Evolutionary conservation across 805 yeast genomes (phyloP), one percentile per base, ranked within the genome.

Genomic region (Pichia ethanolica): DNA sequence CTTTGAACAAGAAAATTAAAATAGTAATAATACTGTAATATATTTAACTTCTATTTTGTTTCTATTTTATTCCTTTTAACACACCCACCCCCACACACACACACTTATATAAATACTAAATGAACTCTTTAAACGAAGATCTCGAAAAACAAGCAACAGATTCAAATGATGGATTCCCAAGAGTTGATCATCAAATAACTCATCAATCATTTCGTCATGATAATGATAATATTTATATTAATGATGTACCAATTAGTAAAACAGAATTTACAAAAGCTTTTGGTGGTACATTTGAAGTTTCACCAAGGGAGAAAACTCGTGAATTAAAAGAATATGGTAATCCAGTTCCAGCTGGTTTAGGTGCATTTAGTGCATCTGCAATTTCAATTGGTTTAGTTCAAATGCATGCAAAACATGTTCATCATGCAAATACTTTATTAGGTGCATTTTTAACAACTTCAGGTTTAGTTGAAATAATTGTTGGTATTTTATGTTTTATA

Each of bases 241-340:
- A 73, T 46, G 68, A 69, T 46, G 58, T 63, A 38, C 64, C 68
- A 28, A 75, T 79, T 63, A 69, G 71, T 49, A 72, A 77, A 47
- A 71, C 71, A 32, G 89, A 83, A 49, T 74, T 83, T 54, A 63
- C 79, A 55, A 70, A 70, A 35, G 89, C 87, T 2, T 81, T 82
- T 59, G 86, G 84, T 13, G 86, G 86, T 58, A 70, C 70, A 9
- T 65, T 75, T 49, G 71, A 72, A 45, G 70, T 78, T 5, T 74
- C 79, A 46, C 59, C 67, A 36, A 56, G 68, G 47, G 58, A 55
- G 39, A 56, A 50, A 26, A 63, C 68, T 10, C 35, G 58, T 20
- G 54, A 61, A 14, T 36, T 58, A 13, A 53, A 59, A 35, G 58
- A 59, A 26, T 63, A 59, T 47, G 75, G 69, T 13, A 75, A 75